Evolutionary conservation across 2,329 filamentous ascomycete genomes (phyloP).

Genomic region (Colletotrichum sp.): DNA sequence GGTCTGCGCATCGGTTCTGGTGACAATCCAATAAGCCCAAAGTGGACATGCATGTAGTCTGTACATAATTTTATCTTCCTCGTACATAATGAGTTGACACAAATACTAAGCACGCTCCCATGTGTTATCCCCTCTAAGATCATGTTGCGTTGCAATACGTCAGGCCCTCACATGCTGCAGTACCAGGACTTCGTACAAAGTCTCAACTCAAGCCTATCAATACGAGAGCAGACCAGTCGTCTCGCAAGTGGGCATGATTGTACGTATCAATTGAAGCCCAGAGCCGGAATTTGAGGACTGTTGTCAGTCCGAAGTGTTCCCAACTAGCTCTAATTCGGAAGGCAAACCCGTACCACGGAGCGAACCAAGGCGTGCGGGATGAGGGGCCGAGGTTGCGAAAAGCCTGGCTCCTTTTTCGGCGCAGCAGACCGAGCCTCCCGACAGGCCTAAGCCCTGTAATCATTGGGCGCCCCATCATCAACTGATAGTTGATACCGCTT

Average conservation of each 20-base stretch:
- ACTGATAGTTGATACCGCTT: neutral
- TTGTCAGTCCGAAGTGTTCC: neutral
- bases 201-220: neutral
- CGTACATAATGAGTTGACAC: neutral
- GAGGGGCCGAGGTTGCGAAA: neutral
- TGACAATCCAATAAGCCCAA: neutral
- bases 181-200: neutral
- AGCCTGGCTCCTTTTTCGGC: neutral
- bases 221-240: neutral
- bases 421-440: neutral
- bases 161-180: neutral
- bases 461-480: neutral
- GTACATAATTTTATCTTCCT: neutral
- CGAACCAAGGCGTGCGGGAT: neutral
- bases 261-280: neutral
- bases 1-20: neutral
- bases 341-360: neutral
- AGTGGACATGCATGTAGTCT: neutral
- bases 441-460: neutral
- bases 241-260: neutral
- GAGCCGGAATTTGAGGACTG: neutral
- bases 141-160: neutral
- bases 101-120: neutral
- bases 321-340: neutral
- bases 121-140: neutral